These are phyloP conservation scores for Hyphodiscus hymeniophilus DNA, from an alignment of 495 filamentous ascomycete species.

Conservation along the genomic window DNA sequence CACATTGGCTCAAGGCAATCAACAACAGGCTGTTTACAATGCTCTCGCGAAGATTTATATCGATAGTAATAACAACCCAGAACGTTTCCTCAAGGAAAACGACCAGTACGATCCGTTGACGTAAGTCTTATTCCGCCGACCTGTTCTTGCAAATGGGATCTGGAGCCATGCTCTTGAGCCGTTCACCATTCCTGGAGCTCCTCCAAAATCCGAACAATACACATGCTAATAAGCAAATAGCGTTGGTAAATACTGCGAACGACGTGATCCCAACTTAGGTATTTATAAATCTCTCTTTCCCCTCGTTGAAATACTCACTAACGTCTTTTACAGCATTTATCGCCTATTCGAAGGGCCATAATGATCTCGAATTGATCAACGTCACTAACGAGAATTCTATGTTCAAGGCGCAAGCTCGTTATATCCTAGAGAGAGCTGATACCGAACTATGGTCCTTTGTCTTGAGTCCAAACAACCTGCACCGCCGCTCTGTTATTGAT, in stretches of 20 bases:
- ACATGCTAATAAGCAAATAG: too few species aligned
- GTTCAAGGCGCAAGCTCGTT: slow-evolving; percentile 94
- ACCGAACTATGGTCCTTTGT: slow-evolving; percentile 91
- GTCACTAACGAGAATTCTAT: slow-evolving; percentile 99
- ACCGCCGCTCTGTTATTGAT: slow-evolving; percentile 87
- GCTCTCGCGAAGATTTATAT: slow-evolving; percentile 99
- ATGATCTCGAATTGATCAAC: slow-evolving; percentile 93
- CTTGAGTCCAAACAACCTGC: slow-evolving; percentile 88
- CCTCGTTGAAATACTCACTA: neutral
- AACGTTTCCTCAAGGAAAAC: slow-evolving; percentile 98
- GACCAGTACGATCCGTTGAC: slow-evolving; percentile 89
- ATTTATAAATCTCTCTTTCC: neutral
- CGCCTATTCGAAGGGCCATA: slow-evolving; percentile 92
- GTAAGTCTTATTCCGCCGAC: too few species aligned
- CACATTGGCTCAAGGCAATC: slow-evolving; percentile 82
- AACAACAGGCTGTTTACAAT: slow-evolving; percentile 97
- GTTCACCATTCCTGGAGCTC: too few species aligned
- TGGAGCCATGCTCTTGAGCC: too few species aligned
- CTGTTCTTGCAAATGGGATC: too few species aligned
- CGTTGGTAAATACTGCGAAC: slow-evolving; percentile 98
- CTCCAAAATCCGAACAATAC: too few species aligned
- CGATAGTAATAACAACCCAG: slow-evolving; percentile 96
- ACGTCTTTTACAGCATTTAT: slow-evolving; percentile 50
- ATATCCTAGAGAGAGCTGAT: slow-evolving; percentile 86
- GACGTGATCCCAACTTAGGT: slow-evolving; percentile 90